Percentiles rank a stretch among this genome's conserved stretches.
Evolutionary conservation across 208 protist genomes (phyloP).

Genomic region (Porcisia deanei): DNA sequence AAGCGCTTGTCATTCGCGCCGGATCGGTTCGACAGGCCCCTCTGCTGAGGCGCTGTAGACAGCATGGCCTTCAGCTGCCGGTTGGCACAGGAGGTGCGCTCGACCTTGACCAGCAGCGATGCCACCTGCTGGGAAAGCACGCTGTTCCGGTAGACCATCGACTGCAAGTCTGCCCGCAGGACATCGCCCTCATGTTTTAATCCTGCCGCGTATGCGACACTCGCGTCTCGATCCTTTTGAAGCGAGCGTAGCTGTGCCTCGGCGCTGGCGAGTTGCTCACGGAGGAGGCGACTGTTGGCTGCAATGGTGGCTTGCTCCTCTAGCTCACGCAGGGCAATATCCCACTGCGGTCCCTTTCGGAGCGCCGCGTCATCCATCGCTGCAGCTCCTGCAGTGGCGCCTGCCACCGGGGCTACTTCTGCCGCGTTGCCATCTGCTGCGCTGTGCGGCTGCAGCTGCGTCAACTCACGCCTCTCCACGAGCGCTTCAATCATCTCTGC

Average conservation of each 20-base stretch:
- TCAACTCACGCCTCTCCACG: slow-evolving; percentile 6
- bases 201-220: slow-evolving; percentile 29
- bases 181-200: slow-evolving; percentile 46
- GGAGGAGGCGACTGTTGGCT: slow-evolving; percentile 21
- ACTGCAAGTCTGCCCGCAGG: slow-evolving; percentile 55
- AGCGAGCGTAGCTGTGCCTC: slow-evolving; percentile 13
- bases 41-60: background rate
- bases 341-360: slow-evolving; percentile 29
- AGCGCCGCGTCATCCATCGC: background rate
- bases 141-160: slow-evolving; percentile 65
- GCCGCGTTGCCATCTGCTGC: background rate
- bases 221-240: slow-evolving; percentile 11
- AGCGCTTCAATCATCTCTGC: slow-evolving; percentile 20
- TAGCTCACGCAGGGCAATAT: slow-evolving; percentile 27
- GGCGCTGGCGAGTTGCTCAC: slow-evolving; percentile 28
- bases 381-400: background rate
- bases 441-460: slow-evolving; percentile 5
- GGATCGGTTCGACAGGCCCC: background rate
- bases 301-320: slow-evolving; percentile 31
- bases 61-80: slow-evolving; percentile 13
- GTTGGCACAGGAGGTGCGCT: slow-evolving; percentile 18
- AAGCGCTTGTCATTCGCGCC: background rate
- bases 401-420: background rate
- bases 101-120: slow-evolving; percentile 61
- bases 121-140: slow-evolving; percentile 77